These are phyloP conservation scores for Poa annua DNA, from an alignment of 176 grass and related monocot genomes.

Conservation along the genomic window DNA sequence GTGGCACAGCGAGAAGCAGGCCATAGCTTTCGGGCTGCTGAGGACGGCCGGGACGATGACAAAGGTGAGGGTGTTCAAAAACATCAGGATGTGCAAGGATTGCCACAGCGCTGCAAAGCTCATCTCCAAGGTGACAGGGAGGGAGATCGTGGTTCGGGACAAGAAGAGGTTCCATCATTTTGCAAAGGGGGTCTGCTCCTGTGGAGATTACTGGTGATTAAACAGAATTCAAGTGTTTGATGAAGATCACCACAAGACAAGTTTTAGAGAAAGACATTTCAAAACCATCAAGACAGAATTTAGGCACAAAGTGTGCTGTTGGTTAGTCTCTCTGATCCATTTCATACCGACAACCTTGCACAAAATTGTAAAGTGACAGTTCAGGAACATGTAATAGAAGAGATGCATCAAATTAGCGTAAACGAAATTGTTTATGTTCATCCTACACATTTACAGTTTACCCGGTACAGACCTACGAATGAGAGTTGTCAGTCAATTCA, in stretches of 20 bases:
- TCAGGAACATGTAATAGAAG: not conserved
- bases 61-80: conserved; percentile 68
- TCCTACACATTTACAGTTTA: conserved; percentile 54
- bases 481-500: not conserved
- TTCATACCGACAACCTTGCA: not conserved
- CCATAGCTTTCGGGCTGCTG: conserved; percentile 55
- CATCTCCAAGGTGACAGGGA: conserved; percentile 46
- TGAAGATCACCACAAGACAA: not conserved
- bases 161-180: conserved; percentile 63
- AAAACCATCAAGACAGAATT: not conserved
- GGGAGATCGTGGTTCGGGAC: conserved; percentile 23
- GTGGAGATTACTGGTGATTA: conserved; percentile 59
- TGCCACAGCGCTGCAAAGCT: conserved; percentile 33
- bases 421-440: conserved; percentile 32
- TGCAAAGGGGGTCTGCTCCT: conserved; percentile 49
- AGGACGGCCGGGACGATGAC: not conserved
- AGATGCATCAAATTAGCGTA: not conserved
- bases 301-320: not conserved
- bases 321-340: no score
- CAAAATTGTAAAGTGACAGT: not conserved
- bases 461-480: conserved; percentile 30
- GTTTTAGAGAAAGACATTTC: not conserved
- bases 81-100: conserved; percentile 74
- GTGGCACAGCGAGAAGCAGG: conserved; percentile 74
- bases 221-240: not conserved